These are phyloP conservation scores for Catharanthus roseus DNA, from an alignment of 257 asterid species.

Conservation along the genomic window DNA sequence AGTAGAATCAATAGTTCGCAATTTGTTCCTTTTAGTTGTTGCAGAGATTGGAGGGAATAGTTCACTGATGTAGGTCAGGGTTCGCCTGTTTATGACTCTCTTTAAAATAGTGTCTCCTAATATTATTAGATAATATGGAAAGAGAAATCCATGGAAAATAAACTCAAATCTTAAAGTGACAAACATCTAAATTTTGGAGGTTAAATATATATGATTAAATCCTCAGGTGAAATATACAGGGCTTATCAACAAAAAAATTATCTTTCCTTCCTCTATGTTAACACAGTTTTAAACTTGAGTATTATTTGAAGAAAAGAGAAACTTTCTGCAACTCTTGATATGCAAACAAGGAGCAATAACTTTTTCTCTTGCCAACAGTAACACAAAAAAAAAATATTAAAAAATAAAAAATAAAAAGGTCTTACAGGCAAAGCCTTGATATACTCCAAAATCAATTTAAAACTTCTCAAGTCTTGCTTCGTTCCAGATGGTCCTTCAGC, in stretches of 20 bases:
- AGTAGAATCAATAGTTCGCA: background rate
- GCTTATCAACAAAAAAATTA: background rate
- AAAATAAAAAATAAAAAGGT: background rate
- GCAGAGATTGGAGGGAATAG: background rate
- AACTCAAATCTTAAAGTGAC: background rate
- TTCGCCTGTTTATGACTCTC: background rate
- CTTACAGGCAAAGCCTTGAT: conserved; percentile 96
- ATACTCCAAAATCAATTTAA: conserved; percentile 84
- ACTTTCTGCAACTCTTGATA: background rate
- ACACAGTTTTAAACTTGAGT: background rate
- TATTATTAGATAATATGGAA: background rate
- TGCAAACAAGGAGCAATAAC: background rate
- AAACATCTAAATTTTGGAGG: background rate
- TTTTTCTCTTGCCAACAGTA: background rate
- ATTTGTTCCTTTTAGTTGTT: background rate
- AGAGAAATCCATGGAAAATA: background rate
- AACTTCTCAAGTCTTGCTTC: conserved; percentile 88
- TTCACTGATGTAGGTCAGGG: background rate
- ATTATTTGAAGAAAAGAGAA: background rate
- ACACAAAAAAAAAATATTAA: background rate
- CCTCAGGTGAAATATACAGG: background rate
- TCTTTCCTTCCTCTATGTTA: background rate
- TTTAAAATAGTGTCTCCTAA: background rate
- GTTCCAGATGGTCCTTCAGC: conserved; percentile 49
- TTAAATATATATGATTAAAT: background rate